Evolutionary conservation across 371 early-diverging fungal species (phyloP), one percentile per base, ranked within the genome.

Genomic region (Syncephalastrum racemosum): DNA sequence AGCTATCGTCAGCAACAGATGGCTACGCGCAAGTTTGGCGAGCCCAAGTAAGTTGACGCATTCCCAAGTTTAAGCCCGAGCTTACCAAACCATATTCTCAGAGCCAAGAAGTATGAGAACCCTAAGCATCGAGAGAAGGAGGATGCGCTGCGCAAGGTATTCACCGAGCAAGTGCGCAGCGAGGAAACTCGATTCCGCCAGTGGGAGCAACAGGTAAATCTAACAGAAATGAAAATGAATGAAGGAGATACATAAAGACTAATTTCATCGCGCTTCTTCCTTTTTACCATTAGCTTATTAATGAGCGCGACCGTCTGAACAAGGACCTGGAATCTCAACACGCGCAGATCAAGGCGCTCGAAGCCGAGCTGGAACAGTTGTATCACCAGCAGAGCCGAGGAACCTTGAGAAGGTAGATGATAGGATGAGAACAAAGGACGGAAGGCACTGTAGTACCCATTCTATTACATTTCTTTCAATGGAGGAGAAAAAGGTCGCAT

Each of bases 171-270:
- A 67, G 98, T 96, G 56, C 83, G 90, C 58, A 62, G 84, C 64
- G 96, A 98, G 77, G 98, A 98, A 80, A 82, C 84, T 64, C 72
- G 96, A 58, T 98, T 98, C 86, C 86, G 96, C 62, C 86, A 93
- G 68, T 98, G 98, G 98, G 98, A 96, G 70, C 94, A 94, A 71
- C 91, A 86, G 83, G 91, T 92, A 74, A 49, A 40, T 27, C 15
- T 6, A 45, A 19, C 4, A 49, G 14, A 14, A 41, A 22, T 4
- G 2, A 25, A 18, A 46, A 3, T 31, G 13, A 46, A n/a, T n/a
- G n/a, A 46, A 46, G n/a, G 15, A 49, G 15, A 24, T 24, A 15
- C 50, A 6, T 27, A 8, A 31, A 31, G 36, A 8, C 36, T 25
- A 5, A 56, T 60, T 13, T 3, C n/a, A 31, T 12, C 3, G 36